These are phyloP conservation scores for Vachellia collinsii DNA, from an alignment of 306 rosid species.

Conservation along the genomic window DNA sequence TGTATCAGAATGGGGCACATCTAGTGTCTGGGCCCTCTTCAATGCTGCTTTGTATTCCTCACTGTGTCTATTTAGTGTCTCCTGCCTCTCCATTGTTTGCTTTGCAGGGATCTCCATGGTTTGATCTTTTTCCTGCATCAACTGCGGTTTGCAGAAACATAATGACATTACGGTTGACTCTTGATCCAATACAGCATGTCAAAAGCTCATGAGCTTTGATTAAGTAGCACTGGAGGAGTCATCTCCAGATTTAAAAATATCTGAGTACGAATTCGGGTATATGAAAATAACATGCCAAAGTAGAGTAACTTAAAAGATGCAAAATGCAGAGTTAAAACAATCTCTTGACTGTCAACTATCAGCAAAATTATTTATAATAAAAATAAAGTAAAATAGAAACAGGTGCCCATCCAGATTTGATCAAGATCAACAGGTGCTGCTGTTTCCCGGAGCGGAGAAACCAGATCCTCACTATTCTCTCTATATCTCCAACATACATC, in stretches of 20 bases:
- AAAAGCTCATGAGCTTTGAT: not conserved
- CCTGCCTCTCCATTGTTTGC: conserved; percentile 84
- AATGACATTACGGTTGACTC: conserved; percentile 18
- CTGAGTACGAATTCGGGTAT: not conserved
- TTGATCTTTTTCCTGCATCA: conserved; percentile 64
- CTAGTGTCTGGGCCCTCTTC: conserved; percentile 80
- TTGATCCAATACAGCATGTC: not conserved
- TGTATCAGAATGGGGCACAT: conserved; percentile 78
- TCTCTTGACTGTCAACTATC: not conserved
- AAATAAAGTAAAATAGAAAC: not conserved
- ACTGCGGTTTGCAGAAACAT: conserved; percentile 47
- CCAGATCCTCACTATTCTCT: not conserved
- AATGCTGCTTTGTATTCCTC: conserved; percentile 83
- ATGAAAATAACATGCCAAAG: conserved; percentile 8
- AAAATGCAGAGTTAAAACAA: no score
- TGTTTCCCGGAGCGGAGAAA: not conserved
- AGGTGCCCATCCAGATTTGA: not conserved
- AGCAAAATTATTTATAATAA: not conserved
- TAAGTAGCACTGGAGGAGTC: not conserved
- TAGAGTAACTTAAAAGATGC: not conserved
- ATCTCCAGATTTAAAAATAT: not conserved
- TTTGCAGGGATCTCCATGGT: conserved; percentile 67
- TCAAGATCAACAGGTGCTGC: not conserved
- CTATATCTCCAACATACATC: not conserved
- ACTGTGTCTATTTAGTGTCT: conserved; percentile 60